phyloP scores from a whole-genome alignment of 75 land plant genomes.

The Cryptomeria japonica region DNA sequence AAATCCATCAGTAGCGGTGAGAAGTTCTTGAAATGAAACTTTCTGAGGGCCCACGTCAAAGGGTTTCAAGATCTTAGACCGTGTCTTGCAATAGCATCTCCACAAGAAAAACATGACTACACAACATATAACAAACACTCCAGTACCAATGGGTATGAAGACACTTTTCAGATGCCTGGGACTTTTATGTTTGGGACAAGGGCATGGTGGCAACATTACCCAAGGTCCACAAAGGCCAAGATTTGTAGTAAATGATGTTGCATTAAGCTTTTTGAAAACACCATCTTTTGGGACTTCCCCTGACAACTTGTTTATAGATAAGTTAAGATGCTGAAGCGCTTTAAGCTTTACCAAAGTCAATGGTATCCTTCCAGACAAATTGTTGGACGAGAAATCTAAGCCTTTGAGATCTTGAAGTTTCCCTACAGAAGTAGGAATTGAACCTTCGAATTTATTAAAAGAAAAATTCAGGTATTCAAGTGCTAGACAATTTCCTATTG shows the following conservation, averaged over 20 bases:
- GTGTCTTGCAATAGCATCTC: neutral
- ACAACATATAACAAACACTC: neutral
- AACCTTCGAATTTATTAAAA: conserved; percentile 19
- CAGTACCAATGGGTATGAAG: neutral
- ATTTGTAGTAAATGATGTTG: neutral
- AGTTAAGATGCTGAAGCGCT: conserved; percentile 10
- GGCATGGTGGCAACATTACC: neutral
- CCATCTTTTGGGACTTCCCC: neutral
- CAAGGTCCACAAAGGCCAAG: neutral
- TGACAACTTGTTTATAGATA: too few relatives aligned
- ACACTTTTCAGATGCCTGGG: neutral
- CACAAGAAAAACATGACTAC: neutral
- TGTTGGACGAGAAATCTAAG: conserved; percentile 30
- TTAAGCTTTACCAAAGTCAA: conserved; percentile 13
- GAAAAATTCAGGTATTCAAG: conserved; percentile 31
- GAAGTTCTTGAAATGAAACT: too few relatives aligned
- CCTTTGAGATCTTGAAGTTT: conserved; percentile 24
- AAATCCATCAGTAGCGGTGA: too few relatives aligned
- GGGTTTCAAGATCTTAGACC: too few relatives aligned
- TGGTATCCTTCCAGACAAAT: conserved; percentile 33
- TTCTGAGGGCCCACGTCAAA: too few relatives aligned
- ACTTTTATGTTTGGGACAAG: neutral
- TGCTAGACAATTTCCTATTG: conserved; percentile 20
- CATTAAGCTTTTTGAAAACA: neutral
- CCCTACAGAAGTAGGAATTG: conserved; percentile 31